These are phyloP conservation scores for Camillea tinctor DNA, from an alignment of 2,329 filamentous ascomycete genomes.

Conservation along the genomic window DNA sequence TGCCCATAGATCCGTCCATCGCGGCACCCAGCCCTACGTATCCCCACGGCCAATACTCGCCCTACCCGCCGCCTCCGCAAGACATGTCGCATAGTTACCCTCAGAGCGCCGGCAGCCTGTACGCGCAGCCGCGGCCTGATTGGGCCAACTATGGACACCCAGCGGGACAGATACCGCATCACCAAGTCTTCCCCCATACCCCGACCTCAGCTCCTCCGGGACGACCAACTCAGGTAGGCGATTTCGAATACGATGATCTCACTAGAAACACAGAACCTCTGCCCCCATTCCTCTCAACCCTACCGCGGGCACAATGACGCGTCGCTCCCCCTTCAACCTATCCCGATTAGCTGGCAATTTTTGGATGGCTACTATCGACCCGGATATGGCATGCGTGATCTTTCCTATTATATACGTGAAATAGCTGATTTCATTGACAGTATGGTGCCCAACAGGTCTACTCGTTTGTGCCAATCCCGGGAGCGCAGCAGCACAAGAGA, in stretches of 20 bases:
- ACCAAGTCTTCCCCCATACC: constrained; percentile 55
- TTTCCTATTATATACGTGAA: constrained; percentile 18
- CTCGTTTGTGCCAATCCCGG: constrained; percentile 95
- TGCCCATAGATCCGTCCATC: constrained; percentile 99
- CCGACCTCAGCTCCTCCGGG: constrained; percentile 55
- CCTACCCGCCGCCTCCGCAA: constrained; percentile 78
- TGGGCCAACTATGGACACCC: constrained; percentile 67
- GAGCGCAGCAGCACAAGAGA: constrained; percentile 94
- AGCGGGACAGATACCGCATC: constrained; percentile 48
- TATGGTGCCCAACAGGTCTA: constrained; percentile 69
- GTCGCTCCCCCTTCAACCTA: too few species aligned
- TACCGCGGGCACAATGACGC: too few species aligned
- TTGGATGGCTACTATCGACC: background rate
- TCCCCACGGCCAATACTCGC: constrained; percentile 78
- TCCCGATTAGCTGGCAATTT: background rate
- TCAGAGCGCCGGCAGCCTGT: constrained; percentile 61
- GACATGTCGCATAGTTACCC: constrained; percentile 81
- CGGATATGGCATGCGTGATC: constrained; percentile 6
- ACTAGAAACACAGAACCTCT: background rate
- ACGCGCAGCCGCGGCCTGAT: constrained; percentile 69
- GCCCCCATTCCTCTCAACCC: background rate
- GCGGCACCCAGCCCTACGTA: constrained; percentile 91
- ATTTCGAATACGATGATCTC: background rate
- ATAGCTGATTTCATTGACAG: constrained; percentile 36
- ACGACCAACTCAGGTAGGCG: constrained; percentile 60